Evolutionary conservation across 148 eudicot species (phyloP).

Genomic region (Rheum nobile): DNA sequence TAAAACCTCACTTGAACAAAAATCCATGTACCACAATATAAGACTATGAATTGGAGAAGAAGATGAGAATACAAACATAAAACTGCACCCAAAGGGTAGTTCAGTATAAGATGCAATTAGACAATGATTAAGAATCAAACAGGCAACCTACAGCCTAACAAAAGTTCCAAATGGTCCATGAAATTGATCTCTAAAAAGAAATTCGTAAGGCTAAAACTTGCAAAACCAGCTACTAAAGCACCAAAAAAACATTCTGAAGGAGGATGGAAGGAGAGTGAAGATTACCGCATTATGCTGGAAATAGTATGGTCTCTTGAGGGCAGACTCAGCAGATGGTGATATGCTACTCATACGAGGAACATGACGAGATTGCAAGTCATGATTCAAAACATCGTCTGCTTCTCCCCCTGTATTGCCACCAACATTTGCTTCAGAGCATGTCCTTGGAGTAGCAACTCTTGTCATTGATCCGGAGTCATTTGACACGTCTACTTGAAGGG

Average conservation of each 20-base stretch:
- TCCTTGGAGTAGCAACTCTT: slow-evolving; percentile 62
- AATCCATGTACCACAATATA: background rate
- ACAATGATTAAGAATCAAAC: background rate
- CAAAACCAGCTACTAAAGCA: background rate
- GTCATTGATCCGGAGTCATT: slow-evolving; percentile 81
- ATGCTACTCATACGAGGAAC: slow-evolving; percentile 56
- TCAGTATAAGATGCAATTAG: no score
- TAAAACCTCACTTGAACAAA: no score
- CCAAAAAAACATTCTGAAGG: background rate
- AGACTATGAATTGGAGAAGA: background rate
- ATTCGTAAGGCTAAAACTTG: background rate
- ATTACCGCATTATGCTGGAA: slow-evolving; percentile 50
- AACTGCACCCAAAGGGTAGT: background rate
- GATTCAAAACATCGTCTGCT: slow-evolving; percentile 48
- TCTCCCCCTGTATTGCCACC: slow-evolving; percentile 43
- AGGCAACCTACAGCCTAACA: background rate
- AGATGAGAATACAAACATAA: background rate
- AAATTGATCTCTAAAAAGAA: background rate
- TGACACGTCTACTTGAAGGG: slow-evolving; percentile 70
- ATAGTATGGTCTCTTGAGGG: slow-evolving; percentile 46
- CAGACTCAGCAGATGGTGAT: slow-evolving; percentile 89
- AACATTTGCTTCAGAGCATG: slow-evolving; percentile 52
- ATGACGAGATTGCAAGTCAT: slow-evolving; percentile 43
- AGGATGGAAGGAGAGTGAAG: background rate
- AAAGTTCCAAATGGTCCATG: background rate